phyloP scores from a whole-genome alignment of 257 asterid species.

The Knoxia roxburghii region DNA sequence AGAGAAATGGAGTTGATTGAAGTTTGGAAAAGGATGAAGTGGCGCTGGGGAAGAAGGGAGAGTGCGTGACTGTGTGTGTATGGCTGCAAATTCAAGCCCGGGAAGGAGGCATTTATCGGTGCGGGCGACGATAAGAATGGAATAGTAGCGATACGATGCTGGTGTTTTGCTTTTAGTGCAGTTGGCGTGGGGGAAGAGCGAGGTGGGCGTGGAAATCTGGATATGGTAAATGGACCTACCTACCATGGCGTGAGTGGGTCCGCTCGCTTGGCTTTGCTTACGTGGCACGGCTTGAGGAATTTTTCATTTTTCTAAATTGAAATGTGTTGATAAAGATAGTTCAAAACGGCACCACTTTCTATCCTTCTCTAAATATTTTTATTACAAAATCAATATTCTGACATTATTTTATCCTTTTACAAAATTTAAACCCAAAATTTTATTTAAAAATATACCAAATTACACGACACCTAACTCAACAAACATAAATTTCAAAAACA shows the following conservation, averaged over 20 bases:
- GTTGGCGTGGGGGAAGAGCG: neutral
- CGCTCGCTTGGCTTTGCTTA: neutral
- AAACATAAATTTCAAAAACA: no score
- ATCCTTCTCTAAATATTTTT: no score
- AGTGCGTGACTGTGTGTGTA: slow-evolving; percentile 3
- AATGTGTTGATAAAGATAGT: no score
- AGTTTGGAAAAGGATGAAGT: neutral
- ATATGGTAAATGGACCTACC: slow-evolving; percentile 10
- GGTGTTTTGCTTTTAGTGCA: neutral
- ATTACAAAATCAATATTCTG: no score
- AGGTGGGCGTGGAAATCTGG: slow-evolving; percentile 1
- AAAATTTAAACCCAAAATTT: no score
- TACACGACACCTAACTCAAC: no score
- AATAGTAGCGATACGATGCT: neutral
- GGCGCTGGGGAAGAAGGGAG: neutral
- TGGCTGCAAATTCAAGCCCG: neutral
- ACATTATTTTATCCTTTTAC: no score
- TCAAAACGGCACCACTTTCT: no score
- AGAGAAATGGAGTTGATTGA: neutral
- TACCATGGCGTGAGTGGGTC: neutral
- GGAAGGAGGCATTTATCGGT: neutral
- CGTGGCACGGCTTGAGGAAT: neutral
- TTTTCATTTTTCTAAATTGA: no score
- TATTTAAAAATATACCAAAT: no score
- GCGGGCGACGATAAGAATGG: slow-evolving; percentile 15